Evolutionary conservation across 192 early-diverging fungal species (phyloP).

Genomic region (Jimgerdemannia flammicorona): DNA sequence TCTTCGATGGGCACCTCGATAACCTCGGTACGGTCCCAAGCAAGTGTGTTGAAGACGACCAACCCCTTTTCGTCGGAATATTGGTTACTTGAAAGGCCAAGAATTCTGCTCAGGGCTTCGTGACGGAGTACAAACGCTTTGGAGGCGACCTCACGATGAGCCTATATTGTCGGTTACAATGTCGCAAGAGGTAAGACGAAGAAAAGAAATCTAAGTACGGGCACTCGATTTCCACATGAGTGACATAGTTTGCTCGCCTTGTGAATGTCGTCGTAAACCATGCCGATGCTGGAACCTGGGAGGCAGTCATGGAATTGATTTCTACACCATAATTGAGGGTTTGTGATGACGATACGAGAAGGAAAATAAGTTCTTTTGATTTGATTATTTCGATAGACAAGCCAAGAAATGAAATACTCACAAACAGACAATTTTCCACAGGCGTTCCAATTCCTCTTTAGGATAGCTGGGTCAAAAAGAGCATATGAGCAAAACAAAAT

Average conservation of each 20-base stretch:
- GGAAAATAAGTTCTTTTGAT: not conserved
- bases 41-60: slow-evolving; percentile 61
- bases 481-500: not conserved
- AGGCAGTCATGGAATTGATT: slow-evolving; percentile 99
- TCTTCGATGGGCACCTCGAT: slow-evolving; percentile 53
- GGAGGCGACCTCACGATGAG: slow-evolving; percentile 36
- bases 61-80: slow-evolving; percentile 17
- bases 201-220: no score
- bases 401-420: slow-evolving; percentile 20
- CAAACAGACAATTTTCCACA: slow-evolving; percentile 90
- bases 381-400: no score
- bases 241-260: slow-evolving; percentile 20
- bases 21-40: slow-evolving; percentile 68
- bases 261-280: slow-evolving; percentile 86
- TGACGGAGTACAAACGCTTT: slow-evolving; percentile 29
- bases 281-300: slow-evolving; percentile 86
- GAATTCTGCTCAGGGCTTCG: slow-evolving; percentile 38
- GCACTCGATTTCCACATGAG: no score
- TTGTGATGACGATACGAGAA: not conserved
- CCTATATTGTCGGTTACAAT: not conserved
- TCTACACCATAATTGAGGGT: slow-evolving; percentile 4
- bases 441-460: slow-evolving; percentile 63
- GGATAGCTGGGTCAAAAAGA: slow-evolving; percentile 52
- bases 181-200: no score
- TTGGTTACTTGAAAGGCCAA: slow-evolving; percentile 14